Conservation (phyloP, 305 asterid genomes). For the Fraxinus paxiana region DNA sequence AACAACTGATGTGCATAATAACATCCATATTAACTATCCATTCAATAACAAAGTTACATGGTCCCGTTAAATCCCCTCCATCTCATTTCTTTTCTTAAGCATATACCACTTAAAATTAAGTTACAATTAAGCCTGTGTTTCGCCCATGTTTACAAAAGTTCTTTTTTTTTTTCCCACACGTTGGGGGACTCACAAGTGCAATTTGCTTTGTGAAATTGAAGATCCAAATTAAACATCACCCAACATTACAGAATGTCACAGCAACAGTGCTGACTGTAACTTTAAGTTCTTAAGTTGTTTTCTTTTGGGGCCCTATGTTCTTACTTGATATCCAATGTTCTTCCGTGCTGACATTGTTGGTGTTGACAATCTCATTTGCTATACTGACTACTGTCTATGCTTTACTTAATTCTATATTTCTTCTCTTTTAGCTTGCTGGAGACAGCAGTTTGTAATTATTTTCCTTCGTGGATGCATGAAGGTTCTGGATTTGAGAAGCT, state of each 20-base stretch:
- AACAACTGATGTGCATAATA: not conserved
- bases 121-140: not conserved
- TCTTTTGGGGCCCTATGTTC: not conserved
- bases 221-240: not conserved
- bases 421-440: conserved; percentile 22
- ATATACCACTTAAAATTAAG: not conserved
- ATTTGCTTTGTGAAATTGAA: not conserved
- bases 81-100: not conserved
- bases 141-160: not conserved
- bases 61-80: not conserved
- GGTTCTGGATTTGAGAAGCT: conserved; percentile 76
- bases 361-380: not conserved
- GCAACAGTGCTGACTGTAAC: not conserved
- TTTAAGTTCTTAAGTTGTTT: not conserved
- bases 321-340: not conserved
- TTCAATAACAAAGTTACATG: not conserved
- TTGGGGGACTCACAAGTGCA: not conserved
- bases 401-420: conserved; percentile 18
- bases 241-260: not conserved
- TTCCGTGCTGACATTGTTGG: not conserved
- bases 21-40: not conserved
- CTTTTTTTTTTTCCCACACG: not conserved
- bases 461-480: conserved; percentile 28
- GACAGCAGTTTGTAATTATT: conserved; percentile 22
- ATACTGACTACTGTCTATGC: not conserved